Percentiles rank a stretch among this genome's conserved stretches.
Evolutionary conservation across 495 filamentous ascomycete species (phyloP).

Genomic region (Entonaema liquescens): DNA sequence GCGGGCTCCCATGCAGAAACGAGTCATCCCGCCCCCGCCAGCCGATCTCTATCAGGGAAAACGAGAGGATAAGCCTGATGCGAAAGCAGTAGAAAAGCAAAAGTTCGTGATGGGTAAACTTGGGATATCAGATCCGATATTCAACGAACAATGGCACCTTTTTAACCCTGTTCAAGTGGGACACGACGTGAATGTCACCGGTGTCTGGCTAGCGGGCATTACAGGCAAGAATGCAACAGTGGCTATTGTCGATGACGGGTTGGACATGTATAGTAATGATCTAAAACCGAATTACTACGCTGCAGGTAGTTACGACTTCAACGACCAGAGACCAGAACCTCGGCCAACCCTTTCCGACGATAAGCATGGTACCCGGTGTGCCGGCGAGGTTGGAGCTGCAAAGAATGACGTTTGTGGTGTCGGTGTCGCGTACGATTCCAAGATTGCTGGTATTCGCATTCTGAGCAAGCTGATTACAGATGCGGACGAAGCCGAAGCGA

Average conservation of each 20-base stretch:
- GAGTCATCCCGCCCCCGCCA: conserved; percentile 63
- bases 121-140: conserved; percentile 87
- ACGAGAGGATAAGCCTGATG: conserved; percentile 49
- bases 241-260: conserved; percentile 93
- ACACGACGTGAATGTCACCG: conserved; percentile 94
- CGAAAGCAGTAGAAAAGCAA: conserved; percentile 64
- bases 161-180: conserved; percentile 82
- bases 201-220: conserved; percentile 88
- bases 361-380: conserved; percentile 90
- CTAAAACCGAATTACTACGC: conserved; percentile 91
- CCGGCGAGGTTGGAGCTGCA: conserved; percentile 90
- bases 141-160: conserved; percentile 94
- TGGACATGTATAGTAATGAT: conserved; percentile 97
- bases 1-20: conserved; percentile 76
- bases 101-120: conserved; percentile 69
- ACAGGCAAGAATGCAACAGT: conserved; percentile 90
- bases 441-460: conserved; percentile 89
- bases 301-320: conserved; percentile 93
- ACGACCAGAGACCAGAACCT: conserved; percentile 80
- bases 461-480: conserved; percentile 89
- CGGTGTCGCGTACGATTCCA: conserved; percentile 91
- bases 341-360: conserved; percentile 83
- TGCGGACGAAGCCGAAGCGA: conserved; percentile 86
- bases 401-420: conserved; percentile 95
- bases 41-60: conserved; percentile 20